phyloP scores from a whole-genome alignment of 148 eudicot species.

The Spergularia marina region DNA sequence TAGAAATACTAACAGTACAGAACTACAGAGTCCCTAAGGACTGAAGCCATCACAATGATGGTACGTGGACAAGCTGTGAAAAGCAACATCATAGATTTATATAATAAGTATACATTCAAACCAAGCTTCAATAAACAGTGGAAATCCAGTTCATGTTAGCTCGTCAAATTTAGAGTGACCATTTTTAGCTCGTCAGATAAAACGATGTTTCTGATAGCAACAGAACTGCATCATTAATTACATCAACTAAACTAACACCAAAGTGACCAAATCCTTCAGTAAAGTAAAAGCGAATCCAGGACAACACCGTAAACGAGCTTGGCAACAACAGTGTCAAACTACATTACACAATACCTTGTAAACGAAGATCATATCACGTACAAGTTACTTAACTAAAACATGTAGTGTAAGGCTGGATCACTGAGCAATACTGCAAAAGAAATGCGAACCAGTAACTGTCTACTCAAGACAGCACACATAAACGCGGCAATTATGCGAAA shows the following conservation, averaged over 20 bases:
- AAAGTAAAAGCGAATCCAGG: background rate
- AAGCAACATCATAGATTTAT: background rate
- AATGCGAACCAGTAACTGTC: background rate
- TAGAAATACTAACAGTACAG: background rate
- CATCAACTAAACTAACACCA: background rate
- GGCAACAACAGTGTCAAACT: background rate
- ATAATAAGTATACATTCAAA: background rate
- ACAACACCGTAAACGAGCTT: background rate
- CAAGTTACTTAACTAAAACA: background rate
- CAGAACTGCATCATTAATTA: slow-evolving; percentile 1
- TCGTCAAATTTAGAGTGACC: background rate
- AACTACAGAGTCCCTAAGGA: background rate
- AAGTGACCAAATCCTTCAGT: background rate
- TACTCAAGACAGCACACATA: no score
- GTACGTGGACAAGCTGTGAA: background rate
- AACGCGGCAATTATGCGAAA: background rate
- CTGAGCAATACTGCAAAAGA: background rate
- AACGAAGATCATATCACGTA: background rate
- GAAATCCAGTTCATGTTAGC: background rate
- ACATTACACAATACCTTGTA: background rate
- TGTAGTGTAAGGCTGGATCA: background rate
- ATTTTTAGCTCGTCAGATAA: no score
- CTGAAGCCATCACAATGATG: background rate
- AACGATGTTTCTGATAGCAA: background rate
- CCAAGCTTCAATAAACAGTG: background rate